Evolutionary conservation across 1,284 basidiomycete genomes (phyloP).

Genomic region (Moniliophthora roreri): DNA sequence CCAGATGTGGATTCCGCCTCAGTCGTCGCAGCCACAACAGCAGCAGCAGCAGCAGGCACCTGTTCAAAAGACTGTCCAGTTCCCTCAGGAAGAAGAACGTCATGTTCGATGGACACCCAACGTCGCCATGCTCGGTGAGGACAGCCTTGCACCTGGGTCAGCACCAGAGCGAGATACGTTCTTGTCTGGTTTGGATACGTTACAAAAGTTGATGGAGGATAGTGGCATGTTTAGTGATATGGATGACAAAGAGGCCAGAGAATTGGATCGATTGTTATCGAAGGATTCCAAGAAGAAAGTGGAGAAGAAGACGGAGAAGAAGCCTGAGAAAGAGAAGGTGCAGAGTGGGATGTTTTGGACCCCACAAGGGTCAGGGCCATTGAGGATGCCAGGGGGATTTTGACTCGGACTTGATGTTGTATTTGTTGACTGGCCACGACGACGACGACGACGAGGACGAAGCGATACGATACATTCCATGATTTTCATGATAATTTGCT

Average conservation of each 20-base stretch:
- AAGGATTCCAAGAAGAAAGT: too few species aligned
- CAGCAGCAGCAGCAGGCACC: background rate
- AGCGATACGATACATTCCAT: too few species aligned
- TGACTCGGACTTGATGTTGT: too few species aligned
- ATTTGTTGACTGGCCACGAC: too few species aligned
- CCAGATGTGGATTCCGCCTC: background rate
- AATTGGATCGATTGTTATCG: too few species aligned
- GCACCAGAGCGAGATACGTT: background rate
- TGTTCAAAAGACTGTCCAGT: background rate
- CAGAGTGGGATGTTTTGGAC: constrained; percentile 1
- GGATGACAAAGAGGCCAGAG: background rate
- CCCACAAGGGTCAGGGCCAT: background rate
- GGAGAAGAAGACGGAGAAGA: background rate
- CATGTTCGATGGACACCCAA: background rate
- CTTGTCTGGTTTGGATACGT: background rate
- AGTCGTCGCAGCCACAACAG: background rate
- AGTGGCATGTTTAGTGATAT: background rate
- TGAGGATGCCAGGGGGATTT: background rate
- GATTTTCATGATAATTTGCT: too few species aligned
- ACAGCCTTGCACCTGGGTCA: too few species aligned
- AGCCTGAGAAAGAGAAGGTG: background rate
- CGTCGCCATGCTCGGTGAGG: background rate
- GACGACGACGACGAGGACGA: too few species aligned
- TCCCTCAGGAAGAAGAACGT: background rate
- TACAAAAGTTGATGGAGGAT: background rate